Conservation (phyloP, 192 early-diverging fungal genomes). For the Coemansia sp. region DNA sequence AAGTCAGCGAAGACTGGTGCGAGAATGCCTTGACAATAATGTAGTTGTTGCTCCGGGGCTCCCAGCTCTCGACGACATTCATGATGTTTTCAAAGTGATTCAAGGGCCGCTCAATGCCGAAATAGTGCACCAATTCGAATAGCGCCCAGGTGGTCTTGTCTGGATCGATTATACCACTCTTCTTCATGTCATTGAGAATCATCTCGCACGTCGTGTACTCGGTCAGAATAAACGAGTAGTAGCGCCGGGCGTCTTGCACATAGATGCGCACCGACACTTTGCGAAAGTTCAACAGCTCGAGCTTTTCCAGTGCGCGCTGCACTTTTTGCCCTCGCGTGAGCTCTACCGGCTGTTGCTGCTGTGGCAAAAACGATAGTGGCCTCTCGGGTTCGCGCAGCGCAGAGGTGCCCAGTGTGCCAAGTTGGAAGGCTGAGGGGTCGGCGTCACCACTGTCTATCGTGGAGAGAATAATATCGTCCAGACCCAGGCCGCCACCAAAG, state of each 20-base stretch:
- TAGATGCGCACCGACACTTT: conserved; percentile 82
- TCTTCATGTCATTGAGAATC: conserved; percentile 71
- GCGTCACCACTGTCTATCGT: neutral
- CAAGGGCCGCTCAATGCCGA: conserved; percentile 87
- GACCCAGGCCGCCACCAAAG: conserved; percentile 25
- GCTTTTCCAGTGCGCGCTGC: conserved; percentile 52
- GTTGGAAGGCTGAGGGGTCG: neutral
- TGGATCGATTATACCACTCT: conserved; percentile 61
- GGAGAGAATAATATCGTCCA: conserved; percentile 33
- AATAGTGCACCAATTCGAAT: conserved; percentile 89
- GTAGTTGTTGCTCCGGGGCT: conserved; percentile 74
- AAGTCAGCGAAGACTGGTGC: conserved; percentile 30
- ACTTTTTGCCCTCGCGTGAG: conserved; percentile 54
- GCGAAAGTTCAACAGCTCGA: conserved; percentile 44
- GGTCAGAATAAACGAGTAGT: conserved; percentile 81
- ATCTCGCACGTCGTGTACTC: conserved; percentile 72
- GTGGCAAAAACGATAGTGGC: neutral
- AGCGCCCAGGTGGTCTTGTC: conserved; percentile 73
- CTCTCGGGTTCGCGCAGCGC: neutral
- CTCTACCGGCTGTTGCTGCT: conserved; percentile 27
- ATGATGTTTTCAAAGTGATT: conserved; percentile 90
- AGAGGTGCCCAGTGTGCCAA: neutral
- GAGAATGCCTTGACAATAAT: conserved; percentile 74
- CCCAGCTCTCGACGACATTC: conserved; percentile 84
- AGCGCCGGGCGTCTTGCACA: conserved; percentile 76